Base-by-base conservation (phyloP, 2,329 filamentous ascomycete species). In the Pyrenophora graminea region DNA sequence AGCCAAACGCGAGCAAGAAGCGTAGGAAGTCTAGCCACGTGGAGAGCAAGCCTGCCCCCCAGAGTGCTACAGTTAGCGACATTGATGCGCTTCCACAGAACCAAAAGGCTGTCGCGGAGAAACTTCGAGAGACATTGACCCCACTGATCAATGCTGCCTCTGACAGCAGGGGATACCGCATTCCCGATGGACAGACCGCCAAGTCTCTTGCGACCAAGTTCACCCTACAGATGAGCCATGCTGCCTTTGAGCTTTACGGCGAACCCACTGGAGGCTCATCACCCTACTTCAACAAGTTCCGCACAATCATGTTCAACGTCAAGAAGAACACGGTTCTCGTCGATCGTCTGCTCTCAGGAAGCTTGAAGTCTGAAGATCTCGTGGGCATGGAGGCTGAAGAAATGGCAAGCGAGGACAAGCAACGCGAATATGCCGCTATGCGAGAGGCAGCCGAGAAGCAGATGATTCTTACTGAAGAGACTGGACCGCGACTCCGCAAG, bases 351-450 rank as follows among this genome's bases (percentile, higher is more conserved):
- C 78, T 97, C n/a, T 83, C 83, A 55, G 84, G 85, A 45, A 84
- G 81, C 27, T 78, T 97, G 31, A 84, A 86, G 6, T 85, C 93
- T 0, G 79, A 87, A n/a, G 84, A 85, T 49, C 80, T 99, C 39
- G 89, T 90, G n/a, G 83, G 84, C 45, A 97, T 99, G 94, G 87
- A 85, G 12, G 85, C 89, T 1, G 89, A 94, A 67, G 90, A 97
- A 67, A 90, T 99, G 80, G 91, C 91, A 1, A 96, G 90, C 49
- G 89, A 95, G 54, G 92, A 97, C 71, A 82, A 92, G 67, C 91
- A 96, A 70, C 82, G 82, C 23, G 84, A 91, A 69, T 88, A 85
- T 19, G 88, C 88, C 13, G 85, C 87, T 62, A 86, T 93, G 80
- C 88, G 89, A 71, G 88, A 89, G 43, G 83, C 85, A 54, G 85